phyloP scores from a whole-genome alignment of 2,329 filamentous ascomycete genomes.

The Fusarium coffeatum region DNA sequence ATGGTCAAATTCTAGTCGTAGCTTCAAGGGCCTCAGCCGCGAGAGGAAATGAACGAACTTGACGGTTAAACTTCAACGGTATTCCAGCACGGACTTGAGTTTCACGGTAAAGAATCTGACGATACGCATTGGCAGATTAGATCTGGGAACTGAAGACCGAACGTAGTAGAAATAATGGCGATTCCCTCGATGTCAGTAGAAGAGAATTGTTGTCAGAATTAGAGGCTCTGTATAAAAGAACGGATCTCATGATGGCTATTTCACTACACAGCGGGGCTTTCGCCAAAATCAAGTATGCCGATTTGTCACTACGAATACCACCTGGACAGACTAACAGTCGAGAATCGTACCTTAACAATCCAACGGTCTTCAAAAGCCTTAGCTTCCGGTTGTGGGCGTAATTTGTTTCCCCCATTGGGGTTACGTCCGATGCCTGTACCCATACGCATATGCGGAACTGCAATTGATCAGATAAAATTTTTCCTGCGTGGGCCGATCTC shows the following conservation, averaged over 20 bases:
- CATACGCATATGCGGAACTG: slow-evolving; percentile 12
- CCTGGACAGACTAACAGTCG: background rate
- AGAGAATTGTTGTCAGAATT: background rate
- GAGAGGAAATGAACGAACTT: background rate
- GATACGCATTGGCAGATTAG: background rate
- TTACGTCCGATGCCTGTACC: background rate
- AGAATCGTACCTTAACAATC: background rate
- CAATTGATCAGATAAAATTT: slow-evolving; percentile 46
- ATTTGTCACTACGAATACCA: background rate
- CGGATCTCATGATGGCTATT: background rate
- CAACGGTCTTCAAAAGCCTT: background rate
- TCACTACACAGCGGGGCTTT: background rate
- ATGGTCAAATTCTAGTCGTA: background rate
- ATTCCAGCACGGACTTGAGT: no score
- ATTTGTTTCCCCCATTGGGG: background rate
- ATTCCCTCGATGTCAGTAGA: background rate
- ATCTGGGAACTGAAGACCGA: background rate
- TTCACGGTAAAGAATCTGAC: no score
- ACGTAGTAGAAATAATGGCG: no score
- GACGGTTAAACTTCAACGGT: no score
- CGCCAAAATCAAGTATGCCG: background rate
- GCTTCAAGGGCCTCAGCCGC: background rate
- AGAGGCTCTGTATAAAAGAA: background rate
- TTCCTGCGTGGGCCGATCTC: slow-evolving; percentile 41
- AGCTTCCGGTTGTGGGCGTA: background rate